A percentile compares a stretch with the other conserved stretches of the same genome.
Evolutionary conservation across 768 basidiomycete genomes (phyloP).

Genomic region (Piloderma croceum): DNA sequence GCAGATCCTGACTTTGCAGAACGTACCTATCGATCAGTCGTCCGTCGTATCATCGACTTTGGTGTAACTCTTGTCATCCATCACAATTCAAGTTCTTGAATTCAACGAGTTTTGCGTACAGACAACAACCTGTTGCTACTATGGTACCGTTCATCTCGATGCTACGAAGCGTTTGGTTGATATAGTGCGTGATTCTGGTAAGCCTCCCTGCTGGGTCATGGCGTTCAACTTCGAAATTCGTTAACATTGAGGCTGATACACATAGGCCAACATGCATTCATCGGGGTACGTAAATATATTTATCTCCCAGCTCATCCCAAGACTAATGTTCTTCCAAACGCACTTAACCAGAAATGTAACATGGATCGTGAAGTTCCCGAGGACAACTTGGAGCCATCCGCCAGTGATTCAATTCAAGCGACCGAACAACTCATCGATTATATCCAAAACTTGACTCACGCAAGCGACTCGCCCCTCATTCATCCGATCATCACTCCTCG

Average conservation of each 20-base stretch:
- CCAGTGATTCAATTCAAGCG: slow-evolving; percentile 24
- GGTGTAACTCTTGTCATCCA: no score
- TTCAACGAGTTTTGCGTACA: slow-evolving; percentile 1
- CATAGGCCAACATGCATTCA: slow-evolving; percentile 25
- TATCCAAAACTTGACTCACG: no score
- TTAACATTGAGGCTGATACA: no score
- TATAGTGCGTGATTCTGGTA: slow-evolving; percentile 27
- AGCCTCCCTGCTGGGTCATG: slow-evolving; percentile 5
- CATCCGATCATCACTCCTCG: slow-evolving; percentile 45
- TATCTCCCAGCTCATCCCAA: neutral
- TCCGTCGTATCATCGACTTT: no score
- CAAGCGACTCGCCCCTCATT: slow-evolving; percentile 26
- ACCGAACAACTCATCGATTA: slow-evolving; percentile 31
- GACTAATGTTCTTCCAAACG: no score
- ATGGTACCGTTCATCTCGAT: slow-evolving; percentile 35
- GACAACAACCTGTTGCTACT: slow-evolving; percentile 41
- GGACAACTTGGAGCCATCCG: slow-evolving; percentile 25
- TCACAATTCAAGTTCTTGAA: no score
- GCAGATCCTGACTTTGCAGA: no score
- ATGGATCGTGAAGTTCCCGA: slow-evolving; percentile 37
- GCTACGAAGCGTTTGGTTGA: slow-evolving; percentile 37
- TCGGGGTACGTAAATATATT: slow-evolving; percentile 20
- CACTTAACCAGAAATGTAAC: slow-evolving; percentile 39
- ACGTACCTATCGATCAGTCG: no score
- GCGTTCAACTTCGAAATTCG: no score